Evolutionary conservation across 2,329 filamentous ascomycete species (phyloP).

Genomic region (Diplodia mutila): DNA sequence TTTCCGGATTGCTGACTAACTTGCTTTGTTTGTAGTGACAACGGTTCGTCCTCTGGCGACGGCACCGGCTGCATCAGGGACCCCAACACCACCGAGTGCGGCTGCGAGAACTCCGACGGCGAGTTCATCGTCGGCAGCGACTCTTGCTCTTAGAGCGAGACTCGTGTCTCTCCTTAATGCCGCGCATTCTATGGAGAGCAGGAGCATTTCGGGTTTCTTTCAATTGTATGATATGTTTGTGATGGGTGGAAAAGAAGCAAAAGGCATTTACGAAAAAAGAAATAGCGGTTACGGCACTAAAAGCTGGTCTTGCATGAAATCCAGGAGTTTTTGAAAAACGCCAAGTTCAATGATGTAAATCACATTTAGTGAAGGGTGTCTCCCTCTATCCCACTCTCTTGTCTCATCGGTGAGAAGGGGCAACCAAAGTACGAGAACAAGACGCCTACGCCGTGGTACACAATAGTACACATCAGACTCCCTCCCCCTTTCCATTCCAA

Average conservation of each 20-base stretch:
- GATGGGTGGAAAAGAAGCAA: background rate
- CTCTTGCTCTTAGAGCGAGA: background rate
- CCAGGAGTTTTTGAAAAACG: background rate
- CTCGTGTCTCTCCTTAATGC: background rate
- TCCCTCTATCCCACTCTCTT: background rate
- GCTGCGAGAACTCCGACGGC: constrained; percentile 21
- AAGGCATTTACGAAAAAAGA: background rate
- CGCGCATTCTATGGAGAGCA: background rate
- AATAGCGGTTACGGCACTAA: background rate
- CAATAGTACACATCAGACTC: background rate
- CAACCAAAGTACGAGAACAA: background rate
- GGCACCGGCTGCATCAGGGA: constrained; percentile 37
- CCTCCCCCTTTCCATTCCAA: background rate
- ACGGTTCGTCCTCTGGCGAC: constrained; percentile 31
- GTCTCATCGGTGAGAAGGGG: background rate
- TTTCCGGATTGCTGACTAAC: constrained; percentile 3
- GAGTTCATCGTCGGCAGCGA: constrained; percentile 5
- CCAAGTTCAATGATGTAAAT: background rate
- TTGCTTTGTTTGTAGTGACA: constrained; percentile 6
- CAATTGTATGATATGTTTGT: constrained; percentile 7
- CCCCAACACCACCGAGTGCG: constrained; percentile 26
- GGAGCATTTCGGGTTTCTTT: background rate
- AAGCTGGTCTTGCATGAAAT: background rate
- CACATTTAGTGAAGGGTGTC: background rate
- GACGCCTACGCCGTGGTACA: background rate